phyloP scores from a whole-genome alignment of 441 rosid genomes.

The Corymbia citriodora region DNA sequence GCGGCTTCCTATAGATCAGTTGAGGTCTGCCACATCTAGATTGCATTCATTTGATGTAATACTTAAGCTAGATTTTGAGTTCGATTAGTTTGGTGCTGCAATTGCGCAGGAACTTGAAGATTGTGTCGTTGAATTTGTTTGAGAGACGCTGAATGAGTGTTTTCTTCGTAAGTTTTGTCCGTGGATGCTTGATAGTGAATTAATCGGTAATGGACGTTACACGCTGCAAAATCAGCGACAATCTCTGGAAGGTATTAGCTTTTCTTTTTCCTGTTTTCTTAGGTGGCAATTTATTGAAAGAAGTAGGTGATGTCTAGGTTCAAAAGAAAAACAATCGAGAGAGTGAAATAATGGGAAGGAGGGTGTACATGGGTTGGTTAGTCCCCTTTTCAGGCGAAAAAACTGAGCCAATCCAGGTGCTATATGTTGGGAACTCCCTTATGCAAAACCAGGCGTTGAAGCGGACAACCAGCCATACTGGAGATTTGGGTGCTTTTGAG shows the following conservation, averaged over 20 bases:
- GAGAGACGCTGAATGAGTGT: neutral
- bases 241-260: neutral
- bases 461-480: no score
- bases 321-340: neutral
- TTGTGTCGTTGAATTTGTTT: neutral
- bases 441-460: no score
- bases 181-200: neutral
- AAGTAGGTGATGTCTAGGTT: neutral
- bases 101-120: neutral
- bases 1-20: accelerated
- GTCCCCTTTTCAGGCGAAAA: neutral
- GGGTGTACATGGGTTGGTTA: neutral
- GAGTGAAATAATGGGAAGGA: neutral
- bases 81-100: neutral
- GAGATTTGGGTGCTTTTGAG: neutral
- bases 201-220: neutral
- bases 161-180: neutral
- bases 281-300: neutral
- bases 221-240: neutral
- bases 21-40: accelerated
- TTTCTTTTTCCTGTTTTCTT: neutral
- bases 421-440: neutral
- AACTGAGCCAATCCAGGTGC: accelerated
- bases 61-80: neutral
- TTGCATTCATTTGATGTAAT: neutral